Evolutionary conservation across 2,329 filamentous ascomycete species (phyloP).

Genomic region (Colletotrichum lindemuthianum): DNA sequence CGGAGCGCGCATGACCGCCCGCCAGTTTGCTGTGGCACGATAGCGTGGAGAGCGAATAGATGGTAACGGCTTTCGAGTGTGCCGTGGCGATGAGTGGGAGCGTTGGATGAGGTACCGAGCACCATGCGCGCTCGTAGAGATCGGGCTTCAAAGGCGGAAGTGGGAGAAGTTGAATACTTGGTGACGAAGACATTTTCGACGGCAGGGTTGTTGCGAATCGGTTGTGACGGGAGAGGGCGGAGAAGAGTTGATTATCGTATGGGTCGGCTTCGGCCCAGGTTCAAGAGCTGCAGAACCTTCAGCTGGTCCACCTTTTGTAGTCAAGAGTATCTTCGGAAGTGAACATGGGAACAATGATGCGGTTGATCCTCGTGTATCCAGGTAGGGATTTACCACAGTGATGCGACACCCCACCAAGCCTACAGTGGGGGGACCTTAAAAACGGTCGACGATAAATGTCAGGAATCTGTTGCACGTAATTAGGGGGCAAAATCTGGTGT

Average conservation of each 20-base stretch:
- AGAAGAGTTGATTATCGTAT: neutral
- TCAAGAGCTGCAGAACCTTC: too few species aligned
- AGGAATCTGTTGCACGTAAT: too few species aligned
- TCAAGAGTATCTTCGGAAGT: too few species aligned
- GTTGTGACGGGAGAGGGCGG: neutral
- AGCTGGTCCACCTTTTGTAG: too few species aligned
- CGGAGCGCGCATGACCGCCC: conserved; percentile 89
- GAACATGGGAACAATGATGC: too few species aligned
- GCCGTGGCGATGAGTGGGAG: conserved; percentile 90
- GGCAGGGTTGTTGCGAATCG: conserved; percentile 4
- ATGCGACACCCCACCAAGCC: conserved; percentile 24
- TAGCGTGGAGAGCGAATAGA: conserved; percentile 88
- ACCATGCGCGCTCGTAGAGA: conserved; percentile 82
- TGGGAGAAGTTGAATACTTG: conserved; percentile 49
- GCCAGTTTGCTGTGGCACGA: conserved; percentile 81
- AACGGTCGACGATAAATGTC: too few species aligned
- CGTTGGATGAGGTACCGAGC: conserved; percentile 83
- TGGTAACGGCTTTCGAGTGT: conserved; percentile 85
- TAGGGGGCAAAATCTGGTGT: too few species aligned
- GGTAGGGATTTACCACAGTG: neutral
- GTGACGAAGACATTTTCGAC: conserved; percentile 26
- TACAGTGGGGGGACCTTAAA: too few species aligned
- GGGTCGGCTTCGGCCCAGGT: too few species aligned
- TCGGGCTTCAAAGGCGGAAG: conserved; percentile 64
- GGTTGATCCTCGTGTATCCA: too few species aligned